A percentile compares a stretch with the other conserved stretches of the same genome.
Evolutionary conservation across 257 asterid genomes (phyloP).

Genomic region (Solanum rostratum): DNA sequence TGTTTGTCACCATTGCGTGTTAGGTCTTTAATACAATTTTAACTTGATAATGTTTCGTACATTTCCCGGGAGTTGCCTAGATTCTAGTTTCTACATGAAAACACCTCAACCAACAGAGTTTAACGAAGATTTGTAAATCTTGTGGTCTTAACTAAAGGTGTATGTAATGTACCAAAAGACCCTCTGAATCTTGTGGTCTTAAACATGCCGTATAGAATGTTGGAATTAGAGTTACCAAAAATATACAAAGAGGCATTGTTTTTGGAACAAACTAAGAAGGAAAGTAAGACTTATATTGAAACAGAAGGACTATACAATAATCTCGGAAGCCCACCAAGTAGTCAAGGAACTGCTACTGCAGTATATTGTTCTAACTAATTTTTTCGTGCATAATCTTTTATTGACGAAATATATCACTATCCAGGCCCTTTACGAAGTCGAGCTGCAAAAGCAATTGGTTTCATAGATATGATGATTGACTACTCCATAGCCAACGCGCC

Average conservation of each 20-base stretch:
- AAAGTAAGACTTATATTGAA: neutral
- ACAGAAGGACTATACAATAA: neutral
- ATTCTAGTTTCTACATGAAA: neutral
- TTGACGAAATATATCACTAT: neutral
- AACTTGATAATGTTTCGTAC: neutral
- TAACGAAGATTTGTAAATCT: neutral
- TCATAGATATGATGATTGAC: constrained; percentile 89
- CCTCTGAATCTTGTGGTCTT: neutral
- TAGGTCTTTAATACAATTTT: neutral
- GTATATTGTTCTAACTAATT: neutral
- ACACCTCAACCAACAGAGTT: neutral
- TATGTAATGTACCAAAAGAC: neutral
- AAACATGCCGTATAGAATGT: neutral
- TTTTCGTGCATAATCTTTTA: neutral
- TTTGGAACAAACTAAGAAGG: neutral
- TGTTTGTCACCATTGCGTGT: neutral
- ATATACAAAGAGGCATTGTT: neutral
- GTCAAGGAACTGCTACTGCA: neutral
- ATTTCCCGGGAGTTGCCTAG: neutral
- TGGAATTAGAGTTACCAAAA: neutral
- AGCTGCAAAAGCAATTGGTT: constrained; percentile 90
- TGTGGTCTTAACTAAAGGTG: neutral
- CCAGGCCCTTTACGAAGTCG: constrained; percentile 83
- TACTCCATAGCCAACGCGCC: constrained; percentile 70
- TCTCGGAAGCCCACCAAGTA: neutral